A percentile compares a stretch with the other conserved stretches of the same genome.
Conservation (phyloP, 495 filamentous ascomycete species). For the Tuber magnatum region DNA sequence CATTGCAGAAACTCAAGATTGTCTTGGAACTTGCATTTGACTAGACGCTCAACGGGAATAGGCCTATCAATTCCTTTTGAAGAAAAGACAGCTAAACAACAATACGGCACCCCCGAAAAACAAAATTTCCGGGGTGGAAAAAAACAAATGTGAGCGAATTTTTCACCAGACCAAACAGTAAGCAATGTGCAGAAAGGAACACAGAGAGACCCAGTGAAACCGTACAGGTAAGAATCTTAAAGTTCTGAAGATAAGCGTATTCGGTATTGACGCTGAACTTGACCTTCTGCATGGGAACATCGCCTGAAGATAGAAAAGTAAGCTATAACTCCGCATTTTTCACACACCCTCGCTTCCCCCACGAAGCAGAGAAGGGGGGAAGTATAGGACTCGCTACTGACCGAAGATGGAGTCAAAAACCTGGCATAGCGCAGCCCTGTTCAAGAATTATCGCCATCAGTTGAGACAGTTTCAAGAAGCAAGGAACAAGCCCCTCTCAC, state of each 20-base stretch:
- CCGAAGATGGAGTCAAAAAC: constrained; percentile 95
- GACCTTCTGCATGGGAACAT: constrained; percentile 91
- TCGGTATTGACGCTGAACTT: constrained; percentile 97
- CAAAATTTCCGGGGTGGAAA: constrained; percentile 14
- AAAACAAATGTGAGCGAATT: constrained; percentile 14
- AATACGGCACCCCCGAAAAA: constrained; percentile 4
- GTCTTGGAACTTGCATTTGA: constrained; percentile 99
- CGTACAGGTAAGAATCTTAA: constrained; percentile 91
- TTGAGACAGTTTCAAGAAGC: constrained; percentile 2
- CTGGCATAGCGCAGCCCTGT: constrained; percentile 90
- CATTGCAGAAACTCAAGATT: constrained; percentile 99
- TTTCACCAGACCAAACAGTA: not conserved
- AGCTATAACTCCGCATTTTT: constrained; percentile 13
- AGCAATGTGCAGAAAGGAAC: not conserved
- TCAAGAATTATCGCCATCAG: constrained; percentile 23
- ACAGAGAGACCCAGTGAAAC: constrained; percentile 25
- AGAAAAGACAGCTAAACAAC: constrained; percentile 62
- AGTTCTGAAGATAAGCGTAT: constrained; percentile 96
- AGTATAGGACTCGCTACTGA: constrained; percentile 43
- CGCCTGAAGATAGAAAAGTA: constrained; percentile 50
- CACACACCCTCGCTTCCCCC: no score
- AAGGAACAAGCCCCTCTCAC: constrained; percentile 11
- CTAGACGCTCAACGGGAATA: constrained; percentile 76
- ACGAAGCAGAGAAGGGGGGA: not conserved
- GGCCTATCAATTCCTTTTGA: constrained; percentile 78